Evolutionary conservation across 1,139 yeast genomes (phyloP).

Genomic region (Kodamaea derodonti): DNA sequence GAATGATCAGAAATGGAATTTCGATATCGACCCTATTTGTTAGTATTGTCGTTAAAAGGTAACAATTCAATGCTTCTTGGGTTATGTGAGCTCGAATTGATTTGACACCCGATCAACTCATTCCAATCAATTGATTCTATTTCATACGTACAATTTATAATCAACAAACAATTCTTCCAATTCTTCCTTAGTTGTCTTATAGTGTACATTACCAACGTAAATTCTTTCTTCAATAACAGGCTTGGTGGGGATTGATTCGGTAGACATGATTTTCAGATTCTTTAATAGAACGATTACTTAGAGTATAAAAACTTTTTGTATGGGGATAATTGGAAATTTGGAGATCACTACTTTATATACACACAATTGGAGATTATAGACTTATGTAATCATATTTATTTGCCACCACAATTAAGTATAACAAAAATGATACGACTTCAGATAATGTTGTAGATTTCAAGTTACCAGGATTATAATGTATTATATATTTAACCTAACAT

Average conservation of each 20-base stretch:
- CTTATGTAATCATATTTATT: neutral
- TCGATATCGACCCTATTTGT: constrained; percentile 26
- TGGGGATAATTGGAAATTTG: neutral
- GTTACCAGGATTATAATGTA: too few species aligned
- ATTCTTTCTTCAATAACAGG: constrained; percentile 41
- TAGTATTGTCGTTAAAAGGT: too few species aligned
- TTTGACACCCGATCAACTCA: too few species aligned
- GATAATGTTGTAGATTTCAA: neutral
- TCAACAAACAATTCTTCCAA: constrained; percentile 42
- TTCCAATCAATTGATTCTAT: too few species aligned
- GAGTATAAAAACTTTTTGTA: neutral
- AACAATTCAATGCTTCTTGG: too few species aligned
- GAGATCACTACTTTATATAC: neutral
- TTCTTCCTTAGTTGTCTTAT: constrained; percentile 51
- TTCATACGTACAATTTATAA: constrained; percentile 31
- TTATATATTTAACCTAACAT: too few species aligned
- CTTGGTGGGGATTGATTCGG: constrained; percentile 13
- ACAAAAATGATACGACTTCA: neutral
- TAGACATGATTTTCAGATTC: constrained; percentile 8
- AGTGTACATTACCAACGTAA: constrained; percentile 51
- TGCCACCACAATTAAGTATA: constrained; percentile 1
- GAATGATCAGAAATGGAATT: constrained; percentile 37
- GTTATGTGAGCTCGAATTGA: too few species aligned
- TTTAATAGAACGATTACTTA: constrained; percentile 1
- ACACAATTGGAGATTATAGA: neutral